Conservation (phyloP, 2,329 filamentous ascomycete species). For the Xylaria sp. region DNA sequence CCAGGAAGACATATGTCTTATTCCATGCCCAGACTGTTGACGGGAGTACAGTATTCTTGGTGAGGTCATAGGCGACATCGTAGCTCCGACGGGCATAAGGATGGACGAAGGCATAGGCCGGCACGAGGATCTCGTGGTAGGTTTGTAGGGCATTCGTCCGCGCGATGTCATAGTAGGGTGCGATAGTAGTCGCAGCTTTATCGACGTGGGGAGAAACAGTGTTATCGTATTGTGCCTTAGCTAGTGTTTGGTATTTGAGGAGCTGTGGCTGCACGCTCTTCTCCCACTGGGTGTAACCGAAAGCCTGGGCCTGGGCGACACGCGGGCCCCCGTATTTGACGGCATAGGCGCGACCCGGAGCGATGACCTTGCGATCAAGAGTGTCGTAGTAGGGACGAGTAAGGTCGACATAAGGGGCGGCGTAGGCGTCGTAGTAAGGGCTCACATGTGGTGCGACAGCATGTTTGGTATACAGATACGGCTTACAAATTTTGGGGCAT, state of each 20-base stretch:
- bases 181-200: slow-evolving; percentile 65
- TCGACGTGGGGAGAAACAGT: slow-evolving; percentile 79
- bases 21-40: slow-evolving; percentile 77
- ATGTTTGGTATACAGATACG: slow-evolving; percentile 77
- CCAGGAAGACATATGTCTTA: slow-evolving; percentile 75
- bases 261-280: slow-evolving; percentile 81
- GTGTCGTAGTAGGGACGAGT: slow-evolving; percentile 79
- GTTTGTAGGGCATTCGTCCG: slow-evolving; percentile 72
- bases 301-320: slow-evolving; percentile 73
- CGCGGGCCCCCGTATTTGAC: slow-evolving; percentile 81
- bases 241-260: slow-evolving; percentile 69
- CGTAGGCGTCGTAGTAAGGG: slow-evolving; percentile 88
- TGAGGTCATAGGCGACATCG: slow-evolving; percentile 71
- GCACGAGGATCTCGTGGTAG: slow-evolving; percentile 78
- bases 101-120: slow-evolving; percentile 77
- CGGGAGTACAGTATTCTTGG: slow-evolving; percentile 77
- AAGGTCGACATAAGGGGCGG: slow-evolving; percentile 82
- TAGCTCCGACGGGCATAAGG: slow-evolving; percentile 81
- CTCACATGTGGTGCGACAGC: slow-evolving; percentile 77
- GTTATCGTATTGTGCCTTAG: slow-evolving; percentile 74
- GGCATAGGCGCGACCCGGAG: slow-evolving; percentile 74
- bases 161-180: slow-evolving; percentile 78
- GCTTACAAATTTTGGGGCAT: slow-evolving; percentile 83
- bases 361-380: slow-evolving; percentile 72
- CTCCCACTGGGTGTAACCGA: slow-evolving; percentile 79